Base-by-base conservation (phyloP, 2,329 filamentous ascomycete genomes). In the Acephala macrosclerotiorum region DNA sequence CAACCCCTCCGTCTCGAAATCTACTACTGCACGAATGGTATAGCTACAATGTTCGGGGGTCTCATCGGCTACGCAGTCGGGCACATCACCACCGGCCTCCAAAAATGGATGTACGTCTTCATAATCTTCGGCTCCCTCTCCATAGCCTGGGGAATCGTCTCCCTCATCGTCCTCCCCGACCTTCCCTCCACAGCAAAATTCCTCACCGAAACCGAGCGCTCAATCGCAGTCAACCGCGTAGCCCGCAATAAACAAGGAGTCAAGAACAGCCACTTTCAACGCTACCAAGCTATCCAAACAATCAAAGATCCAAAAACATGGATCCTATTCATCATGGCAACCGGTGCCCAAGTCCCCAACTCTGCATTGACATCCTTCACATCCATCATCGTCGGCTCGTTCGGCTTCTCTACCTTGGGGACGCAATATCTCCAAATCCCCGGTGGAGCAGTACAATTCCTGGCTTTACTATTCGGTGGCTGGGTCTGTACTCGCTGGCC, bases 131-230 rank as follows among this genome's bases (percentile, higher is more conserved):
- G 85, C 0, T 82, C 84, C 67, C 81, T 87, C 64, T 85, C 85
- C 36, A 76, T 81, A 58, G 66, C 78, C 66, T 79, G 89, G 88
- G 82, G 85, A 0, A 75, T 89, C 9, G 75, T 83, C 1, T 85
- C 85, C 16, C 83, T 85, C 76, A 82, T 87, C 68, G 74, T 87
- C 47, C 80, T 92, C 1, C 85, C 90, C 0, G 87, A 92, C 73
- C 80, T 84, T 1, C 88, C 88, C 0, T 82, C 87, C 22, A 88
- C 84, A 0, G 87, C 89, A 2, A 85, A 84, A 66, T 91, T 88
- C 73, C 81, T 93, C 40, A 83, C 78, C 4, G 74, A 79, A 0
- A 81, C 85, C 57, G 88, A 92, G 73, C 84, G 83, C 59, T 78
- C 77, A 1, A 81, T 88, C 18, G 85, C 85, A 4, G 79, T 86